Percentiles rank a stretch among this genome's conserved stretches.
Conservation (phyloP, 2,329 filamentous ascomycete species). For the Botryotinia calthae region DNA sequence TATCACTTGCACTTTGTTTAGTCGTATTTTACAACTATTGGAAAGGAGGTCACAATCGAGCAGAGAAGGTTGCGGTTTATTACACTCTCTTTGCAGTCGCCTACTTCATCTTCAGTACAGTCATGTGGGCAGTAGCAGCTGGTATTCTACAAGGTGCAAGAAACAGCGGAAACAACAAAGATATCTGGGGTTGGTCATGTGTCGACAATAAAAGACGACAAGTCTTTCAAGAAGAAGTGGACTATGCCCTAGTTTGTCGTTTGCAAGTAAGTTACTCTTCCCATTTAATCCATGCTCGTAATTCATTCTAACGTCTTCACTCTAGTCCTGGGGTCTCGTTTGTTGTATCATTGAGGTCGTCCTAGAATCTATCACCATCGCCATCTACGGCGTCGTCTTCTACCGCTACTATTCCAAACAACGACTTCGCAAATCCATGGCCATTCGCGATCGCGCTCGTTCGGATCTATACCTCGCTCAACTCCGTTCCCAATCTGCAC, state of each 20-base stretch:
- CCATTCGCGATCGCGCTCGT: constrained; percentile 87
- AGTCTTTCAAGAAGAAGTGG: constrained; percentile 74
- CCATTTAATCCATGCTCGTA: not conserved
- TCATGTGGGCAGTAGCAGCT: constrained; percentile 89
- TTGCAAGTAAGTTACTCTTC: constrained; percentile 61
- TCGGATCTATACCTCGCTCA: constrained; percentile 92
- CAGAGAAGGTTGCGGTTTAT: constrained; percentile 91
- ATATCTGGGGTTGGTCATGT: constrained; percentile 99
- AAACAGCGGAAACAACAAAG: constrained; percentile 71
- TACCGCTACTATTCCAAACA: constrained; percentile 98
- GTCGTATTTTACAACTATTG: constrained; percentile 82
- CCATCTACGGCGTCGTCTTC: constrained; percentile 91
- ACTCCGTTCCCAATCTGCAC: constrained; percentile 79
- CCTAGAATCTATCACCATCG: constrained; percentile 85
- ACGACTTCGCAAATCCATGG: constrained; percentile 94
- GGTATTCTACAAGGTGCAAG: constrained; percentile 78
- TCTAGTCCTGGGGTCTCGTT: constrained; percentile 87
- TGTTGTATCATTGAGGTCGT: constrained; percentile 98
- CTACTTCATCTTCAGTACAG: constrained; percentile 89
- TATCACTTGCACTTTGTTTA: constrained; percentile 78
- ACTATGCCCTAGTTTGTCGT: constrained; percentile 89
- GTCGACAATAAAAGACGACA: constrained; percentile 78
- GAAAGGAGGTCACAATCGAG: constrained; percentile 80
- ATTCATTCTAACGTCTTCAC: constrained; percentile 18
- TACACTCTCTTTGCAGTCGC: constrained; percentile 91